Base-by-base conservation (phyloP, 371 early-diverging fungal genomes). In the Actinomortierella ambigua region DNA sequence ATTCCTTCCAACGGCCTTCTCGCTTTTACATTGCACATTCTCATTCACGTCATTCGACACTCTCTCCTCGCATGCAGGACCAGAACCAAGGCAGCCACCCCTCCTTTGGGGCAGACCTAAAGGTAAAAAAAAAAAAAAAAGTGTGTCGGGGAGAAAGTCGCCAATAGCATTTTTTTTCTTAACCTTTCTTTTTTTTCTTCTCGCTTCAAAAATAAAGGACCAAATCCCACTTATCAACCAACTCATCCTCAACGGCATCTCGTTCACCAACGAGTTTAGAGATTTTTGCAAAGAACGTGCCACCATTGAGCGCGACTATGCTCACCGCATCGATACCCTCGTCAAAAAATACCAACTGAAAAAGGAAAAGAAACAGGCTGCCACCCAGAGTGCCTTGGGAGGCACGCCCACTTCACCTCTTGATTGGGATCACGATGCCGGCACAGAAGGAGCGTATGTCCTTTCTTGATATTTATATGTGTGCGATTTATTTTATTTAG, bases 291-390 rank as follows among this genome's bases (percentile, higher is more conserved):
- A 85, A 61, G 95, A 94, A 43, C 79, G 86, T 17, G 83, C 87
- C 20, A 83, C 79, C 47, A 80, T 93, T 26, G 93, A 94, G 61
- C 79, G 82, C 47, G 95, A 94, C 46, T 92, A 88, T 75, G 86
- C 91, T 14, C 82, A 83, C 61, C 85, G 88, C 56, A 80, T 93
- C 26, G 95, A 93, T 24, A 65, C 69, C 1, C 73, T 94, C 5
- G 81, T 85, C 4, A 83, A 81, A 56, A 89, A 88, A 57, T 87
- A 90, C 59, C 79, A 73, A 55, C 59, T 50, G 59, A 64, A 69
- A 58, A 59, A 59, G 55, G 78, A 79, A 39, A 84, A 69, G 49
- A 81, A 78, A 49, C 23, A 46, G 48, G 34, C 52, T 39, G 40
- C 47, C 7, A 56, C 52, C 39, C 65, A 64, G 52, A 56, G 41